Base-by-base conservation (phyloP, 73 alveolate genomes). In the Paramecium tetraurelia region DNA sequence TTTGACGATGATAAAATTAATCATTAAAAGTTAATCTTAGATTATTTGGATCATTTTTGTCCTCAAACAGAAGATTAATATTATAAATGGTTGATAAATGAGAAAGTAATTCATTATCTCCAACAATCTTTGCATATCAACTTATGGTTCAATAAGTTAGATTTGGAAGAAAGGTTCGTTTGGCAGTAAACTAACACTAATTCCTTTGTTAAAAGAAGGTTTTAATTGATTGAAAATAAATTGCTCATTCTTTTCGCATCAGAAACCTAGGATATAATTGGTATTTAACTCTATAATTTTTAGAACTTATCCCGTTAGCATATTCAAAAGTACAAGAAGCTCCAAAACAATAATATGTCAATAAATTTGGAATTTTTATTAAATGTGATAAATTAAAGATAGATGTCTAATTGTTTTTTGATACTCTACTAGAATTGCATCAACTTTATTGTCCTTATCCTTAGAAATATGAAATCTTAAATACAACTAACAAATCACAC, bases 221-320 rank as follows among this genome's bases (percentile, higher is more conserved):
- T 63, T 63, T 63, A 63, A 63, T 63, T 63, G 29, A 63, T 63
- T 63, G 84, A 63, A 63, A 63, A 63, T 27, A 63, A 63, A 63
- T 63, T 63, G 46, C 84, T 63, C 12, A 63, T 63, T 63, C 41
- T 63, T n/a, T 63, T 22, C 1, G 84, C 16, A 6, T 63, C 84
- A 63, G 46, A 63, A 12, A 33, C 2, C 24, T 21, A 63, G 21
- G 84, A 63, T 7, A 63, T 63, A 3, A 31, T 27, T 12, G 84
- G 84, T 63, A 63, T 63, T 22, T 63, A 12, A 22, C 24, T 7
- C 4, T 63, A 63, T 63, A 7, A 63, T 53, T 53, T 4, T 53
- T 18, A 63, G 84, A 63, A 63, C 8, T 63, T 4, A 63, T 63
- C 48, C 84, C 84, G 5, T 33, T 63, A 12, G 7, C n/a, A 16